A percentile compares a stretch with the other conserved stretches of the same genome.
Evolutionary conservation across 192 early-diverging fungal species (phyloP).

Genomic region (Coemansia sp.): DNA sequence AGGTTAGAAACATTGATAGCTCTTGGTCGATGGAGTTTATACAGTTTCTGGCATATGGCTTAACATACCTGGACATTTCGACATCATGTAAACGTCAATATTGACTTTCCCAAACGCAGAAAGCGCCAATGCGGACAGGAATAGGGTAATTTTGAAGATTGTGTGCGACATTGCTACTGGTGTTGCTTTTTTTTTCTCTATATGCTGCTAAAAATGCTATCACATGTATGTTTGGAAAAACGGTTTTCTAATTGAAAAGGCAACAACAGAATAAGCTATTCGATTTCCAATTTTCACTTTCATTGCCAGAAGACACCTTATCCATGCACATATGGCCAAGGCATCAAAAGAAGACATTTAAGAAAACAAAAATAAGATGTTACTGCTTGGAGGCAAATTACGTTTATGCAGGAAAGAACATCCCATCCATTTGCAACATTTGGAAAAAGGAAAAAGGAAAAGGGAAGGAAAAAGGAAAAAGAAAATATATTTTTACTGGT

Average conservation of each 20-base stretch:
- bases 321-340: no score
- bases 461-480: background rate
- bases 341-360: no score
- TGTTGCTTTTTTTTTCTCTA: background rate
- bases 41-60: no score
- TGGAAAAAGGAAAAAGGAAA: no score
- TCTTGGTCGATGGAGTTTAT: no score
- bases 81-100: constrained; percentile 47
- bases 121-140: constrained; percentile 3
- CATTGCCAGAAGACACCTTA: no score
- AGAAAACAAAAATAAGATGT: no score
- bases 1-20: no score
- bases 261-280: background rate
- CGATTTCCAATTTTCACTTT: no score
- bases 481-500: constrained; percentile 32
- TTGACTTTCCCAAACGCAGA: constrained; percentile 24
- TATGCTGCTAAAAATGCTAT: background rate
- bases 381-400: no score
- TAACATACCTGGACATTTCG: constrained; percentile 43
- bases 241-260: no score
- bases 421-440: background rate
- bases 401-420: background rate
- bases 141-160: background rate
- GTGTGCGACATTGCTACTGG: background rate
- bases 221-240: background rate